Base-by-base conservation (phyloP, 441 rosid species). In the Rhodomyrtus psidioides region DNA sequence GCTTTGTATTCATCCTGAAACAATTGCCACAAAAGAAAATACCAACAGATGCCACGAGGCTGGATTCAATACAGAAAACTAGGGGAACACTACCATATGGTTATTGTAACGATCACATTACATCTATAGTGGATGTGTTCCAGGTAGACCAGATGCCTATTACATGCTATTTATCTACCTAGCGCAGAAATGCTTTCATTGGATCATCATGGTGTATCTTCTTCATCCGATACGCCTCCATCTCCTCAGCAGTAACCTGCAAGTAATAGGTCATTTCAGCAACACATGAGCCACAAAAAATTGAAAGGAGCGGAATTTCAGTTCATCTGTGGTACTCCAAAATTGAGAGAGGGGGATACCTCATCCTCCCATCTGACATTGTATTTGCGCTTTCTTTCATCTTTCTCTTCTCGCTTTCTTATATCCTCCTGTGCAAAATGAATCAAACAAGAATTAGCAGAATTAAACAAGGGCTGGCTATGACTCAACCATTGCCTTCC, bases 181-280 rank as follows among this genome's bases (percentile, higher is more conserved):
- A 88, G 83, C 87, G 89, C 28, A 94, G 90, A 88, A 93, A 94
- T 88, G 92, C 93, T 90, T 88, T 96, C 99, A 95, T 94, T 28
- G 98, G 98, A 86, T 96, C 99, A 54, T 94, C 98, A 0, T 94
- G 96, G 82, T 92, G 97, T 54, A 94, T 83, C 86, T 53, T 94
- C 92, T 92, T 94, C 99, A 96, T 95, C 88, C 97, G 88, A 84
- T 94, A 97, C 13, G 99, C 99, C 88, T 97, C 98, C 99, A 95
- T 97, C 26, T 95, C 96, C 90, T 94, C 98, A 0, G 92, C 90
- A 23, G 99, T 97, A 53, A 96, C 96, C 97, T 96, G 88, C 34
- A 84, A 84, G 70, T 53, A 44, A 24, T 14, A 56, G 27, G 57
- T 54, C 21, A 79, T 42, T 19, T 27, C 24, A 46, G 62, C 8